Evolutionary conservation across 1,139 yeast genomes (phyloP), one percentile per base, ranked within the genome.

Genomic region (Komagataea norvegica): DNA sequence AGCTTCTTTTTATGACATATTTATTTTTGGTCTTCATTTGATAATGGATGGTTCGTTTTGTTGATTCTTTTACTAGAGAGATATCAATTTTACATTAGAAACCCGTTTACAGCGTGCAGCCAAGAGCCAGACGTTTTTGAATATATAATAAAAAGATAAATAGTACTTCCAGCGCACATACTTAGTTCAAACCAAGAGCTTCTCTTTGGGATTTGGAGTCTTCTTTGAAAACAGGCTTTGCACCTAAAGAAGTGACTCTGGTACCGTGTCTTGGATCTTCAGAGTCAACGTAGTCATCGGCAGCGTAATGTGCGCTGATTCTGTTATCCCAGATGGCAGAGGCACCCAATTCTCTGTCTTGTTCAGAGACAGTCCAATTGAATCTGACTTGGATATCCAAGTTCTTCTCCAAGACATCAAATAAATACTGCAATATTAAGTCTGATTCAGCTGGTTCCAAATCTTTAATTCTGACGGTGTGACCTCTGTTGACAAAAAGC

Each of bases 401-500:
- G 29, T 44, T 44, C 31, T 42, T 40, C 29, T 44, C 45, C 24
- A 40, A 36, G 13, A 44, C 41, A 8, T 37, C 40, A 18, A 19
- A 37, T 26, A 44, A 26, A 21, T 41, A 42, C 2, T 34, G 16
- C 16, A 42, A 31, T 25, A 42, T 30, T 10, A 38, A 11, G 11
- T 35, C 25, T 11, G 44, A 42, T 28, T 44, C 47, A 15, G 24
- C 41, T 4, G 42, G 40, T 31, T 44, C 47, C 14, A 44, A 28
- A 14, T 30, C 47, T 23, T 33, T 34, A 16, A 42, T 44, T 29
- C 44, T 25, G 70, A 70, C 20, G 74, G 58, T 48, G 42, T 39
- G 43, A 5, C 61, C 48, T 39, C 74, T 57, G 59, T 71, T 71
- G 34, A 71, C 72, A 46, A 51, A 68, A 49, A 72, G 57, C 9